Evolutionary conservation across 2,329 filamentous ascomycete genomes (phyloP).

Genomic region (Fusarium brevicatenulatum): DNA sequence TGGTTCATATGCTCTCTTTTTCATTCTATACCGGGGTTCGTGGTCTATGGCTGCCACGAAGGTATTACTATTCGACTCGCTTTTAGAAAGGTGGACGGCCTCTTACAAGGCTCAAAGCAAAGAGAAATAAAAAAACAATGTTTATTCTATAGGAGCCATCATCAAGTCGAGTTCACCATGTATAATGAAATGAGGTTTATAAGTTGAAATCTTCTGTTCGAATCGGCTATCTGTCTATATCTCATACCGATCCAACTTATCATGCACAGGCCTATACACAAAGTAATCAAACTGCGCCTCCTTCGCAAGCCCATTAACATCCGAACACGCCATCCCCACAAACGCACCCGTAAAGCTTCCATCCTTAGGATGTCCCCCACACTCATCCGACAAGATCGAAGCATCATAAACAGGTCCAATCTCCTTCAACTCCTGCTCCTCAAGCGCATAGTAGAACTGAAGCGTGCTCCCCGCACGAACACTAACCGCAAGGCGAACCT

Average conservation of each 20-base stretch:
- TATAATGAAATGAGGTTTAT: fast-evolving
- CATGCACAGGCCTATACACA: constrained; percentile 58
- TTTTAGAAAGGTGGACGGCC: fast-evolving
- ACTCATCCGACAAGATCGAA: constrained; percentile 70
- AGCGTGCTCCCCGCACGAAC: constrained; percentile 60
- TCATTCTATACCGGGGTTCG: neutral
- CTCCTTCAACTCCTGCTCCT: constrained; percentile 55
- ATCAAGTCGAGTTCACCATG: neutral
- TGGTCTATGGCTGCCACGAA: neutral
- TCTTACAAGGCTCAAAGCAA: fast-evolving
- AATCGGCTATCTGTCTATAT: neutral
- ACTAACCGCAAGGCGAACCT: constrained; percentile 61
- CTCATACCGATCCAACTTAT: constrained; percentile 59
- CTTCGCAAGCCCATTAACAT: constrained; percentile 62
- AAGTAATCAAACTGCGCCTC: constrained; percentile 64
- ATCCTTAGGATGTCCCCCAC: constrained; percentile 68
- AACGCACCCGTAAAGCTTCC: constrained; percentile 73
- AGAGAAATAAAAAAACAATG: neutral
- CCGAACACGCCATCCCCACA: constrained; percentile 65
- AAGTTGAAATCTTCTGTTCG: fast-evolving
- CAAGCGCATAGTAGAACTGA: constrained; percentile 67
- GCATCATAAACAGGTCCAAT: constrained; percentile 68
- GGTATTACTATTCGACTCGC: too few species aligned
- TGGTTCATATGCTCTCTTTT: neutral
- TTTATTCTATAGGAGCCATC: too few species aligned